These are phyloP conservation scores for Aspergillus hancockii DNA, from an alignment of 495 filamentous ascomycete genomes.

Conservation along the genomic window DNA sequence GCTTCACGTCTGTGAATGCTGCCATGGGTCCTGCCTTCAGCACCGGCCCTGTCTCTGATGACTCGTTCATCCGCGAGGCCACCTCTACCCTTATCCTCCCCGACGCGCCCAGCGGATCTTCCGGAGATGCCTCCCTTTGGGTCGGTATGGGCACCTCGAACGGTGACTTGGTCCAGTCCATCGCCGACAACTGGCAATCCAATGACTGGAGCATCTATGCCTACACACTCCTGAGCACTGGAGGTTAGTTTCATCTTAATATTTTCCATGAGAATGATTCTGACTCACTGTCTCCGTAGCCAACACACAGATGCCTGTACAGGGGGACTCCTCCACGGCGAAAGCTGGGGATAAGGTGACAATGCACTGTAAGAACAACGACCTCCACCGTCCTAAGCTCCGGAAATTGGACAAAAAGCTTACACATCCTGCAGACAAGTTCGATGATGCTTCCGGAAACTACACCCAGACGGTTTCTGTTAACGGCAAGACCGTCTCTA, in stretches of 20 bases:
- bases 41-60: conserved; percentile 35
- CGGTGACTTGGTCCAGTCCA: conserved; percentile 41
- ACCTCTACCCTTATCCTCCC: conserved; percentile 40
- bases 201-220: conserved; percentile 31
- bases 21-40: conserved; percentile 36
- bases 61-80: conserved; percentile 37
- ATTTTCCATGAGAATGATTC: too few species aligned
- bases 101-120: conserved; percentile 27
- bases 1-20: conserved; percentile 20
- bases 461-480: conserved; percentile 42
- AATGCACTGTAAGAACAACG: conserved; percentile 30
- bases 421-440: conserved; percentile 28
- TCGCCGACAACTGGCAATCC: conserved; percentile 30
- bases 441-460: conserved; percentile 35
- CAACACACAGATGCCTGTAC: conserved; percentile 29
- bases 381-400: too few species aligned
- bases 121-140: conserved; percentile 32
- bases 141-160: conserved; percentile 41
- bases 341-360: conserved; percentile 23
- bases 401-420: too few species aligned
- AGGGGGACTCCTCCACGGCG: conserved; percentile 3
- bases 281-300: conserved; percentile 13
- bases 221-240: conserved; percentile 28
- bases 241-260: conserved; percentile 23
- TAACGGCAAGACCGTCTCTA: conserved; percentile 39